Base-by-base conservation (phyloP, 164 flowering plant genomes). In the Akebia trifoliata region DNA sequence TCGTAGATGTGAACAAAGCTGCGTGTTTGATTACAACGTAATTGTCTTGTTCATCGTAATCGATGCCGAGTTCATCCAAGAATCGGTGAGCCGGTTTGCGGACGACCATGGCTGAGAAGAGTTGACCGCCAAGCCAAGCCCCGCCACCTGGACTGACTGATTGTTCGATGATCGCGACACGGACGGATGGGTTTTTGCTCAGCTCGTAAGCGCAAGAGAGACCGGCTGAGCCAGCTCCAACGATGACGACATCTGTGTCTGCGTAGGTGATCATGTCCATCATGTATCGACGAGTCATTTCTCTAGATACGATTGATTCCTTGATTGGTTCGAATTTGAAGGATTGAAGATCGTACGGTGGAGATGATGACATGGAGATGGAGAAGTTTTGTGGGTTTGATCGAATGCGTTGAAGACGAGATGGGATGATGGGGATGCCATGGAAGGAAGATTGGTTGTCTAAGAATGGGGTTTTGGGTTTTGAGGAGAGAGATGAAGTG, bases 101-200 rank as follows among this genome's bases (percentile, higher is more conserved):
- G 17, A 90, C 97, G 11, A 89, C 90, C 96, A 88, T 91, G 48
- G 97, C 84, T 20, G 98, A 91, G 76, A 91, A 91, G 35, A 91
- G 84, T 77, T 91, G 98, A 14, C 96, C 96, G 0, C 95, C 95
- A 59, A 91, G 88, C 97, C 96, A 91, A 4, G 97, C 96, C 4
- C 97, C 97, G 10, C 97, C 97, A 24, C 97, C 97, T 17, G 97
- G 97, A 70, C 86, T 81, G 38, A 90, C 96, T 18, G 96, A 87
- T 39, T 90, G 97, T 65, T 90, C 97, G 60, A 90, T 76, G 50
- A 90, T 78, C 2, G 97, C 95, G 9, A 90, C 70, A 49, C 66
- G 50, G 20, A 90, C 75, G 48, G 54, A 6, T 3, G 95, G 95
- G 76, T 87, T 84, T 72, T 90, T 90, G 76, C 81, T 76, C 48